Evolutionary conservation across 2,329 filamentous ascomycete species (phyloP).

Genomic region (Aspergillus aculeatus): DNA sequence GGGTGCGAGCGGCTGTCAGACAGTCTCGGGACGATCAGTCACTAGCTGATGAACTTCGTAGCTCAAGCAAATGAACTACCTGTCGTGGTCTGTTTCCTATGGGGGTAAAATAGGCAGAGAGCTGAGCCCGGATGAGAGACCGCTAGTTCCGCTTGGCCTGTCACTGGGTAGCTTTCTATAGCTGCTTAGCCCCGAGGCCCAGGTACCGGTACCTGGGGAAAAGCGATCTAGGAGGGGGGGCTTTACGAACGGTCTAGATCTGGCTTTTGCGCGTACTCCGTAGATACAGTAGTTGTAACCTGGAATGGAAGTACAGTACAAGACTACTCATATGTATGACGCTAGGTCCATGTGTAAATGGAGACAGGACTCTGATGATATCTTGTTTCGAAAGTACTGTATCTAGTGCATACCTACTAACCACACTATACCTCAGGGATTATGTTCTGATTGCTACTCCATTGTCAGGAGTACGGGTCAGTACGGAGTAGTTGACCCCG

Average conservation of each 20-base stretch:
- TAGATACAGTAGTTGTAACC: too few relatives aligned
- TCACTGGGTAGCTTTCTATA: background rate
- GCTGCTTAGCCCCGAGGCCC: background rate
- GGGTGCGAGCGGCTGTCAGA: constrained; percentile 2
- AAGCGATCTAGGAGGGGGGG: too few relatives aligned
- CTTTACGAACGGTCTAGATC: too few relatives aligned
- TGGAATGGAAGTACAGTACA: too few relatives aligned
- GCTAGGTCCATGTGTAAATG: background rate
- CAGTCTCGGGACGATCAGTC: constrained; percentile 4
- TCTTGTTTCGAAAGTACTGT: background rate
- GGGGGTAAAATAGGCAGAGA: background rate
- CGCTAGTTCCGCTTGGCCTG: background rate
- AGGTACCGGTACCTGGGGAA: background rate
- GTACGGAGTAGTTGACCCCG: background rate
- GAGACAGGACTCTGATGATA: background rate
- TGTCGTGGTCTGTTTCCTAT: background rate
- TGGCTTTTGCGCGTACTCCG: too few relatives aligned
- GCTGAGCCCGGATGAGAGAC: background rate
- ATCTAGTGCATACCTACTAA: background rate
- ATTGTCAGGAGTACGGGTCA: background rate
- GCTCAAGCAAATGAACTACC: background rate
- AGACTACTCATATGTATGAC: too few relatives aligned
- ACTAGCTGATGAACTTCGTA: constrained; percentile 1
- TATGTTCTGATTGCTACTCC: background rate
- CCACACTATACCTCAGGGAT: background rate